Conservation (phyloP, 257 asterid species). For the Penstemon davidsonii region DNA sequence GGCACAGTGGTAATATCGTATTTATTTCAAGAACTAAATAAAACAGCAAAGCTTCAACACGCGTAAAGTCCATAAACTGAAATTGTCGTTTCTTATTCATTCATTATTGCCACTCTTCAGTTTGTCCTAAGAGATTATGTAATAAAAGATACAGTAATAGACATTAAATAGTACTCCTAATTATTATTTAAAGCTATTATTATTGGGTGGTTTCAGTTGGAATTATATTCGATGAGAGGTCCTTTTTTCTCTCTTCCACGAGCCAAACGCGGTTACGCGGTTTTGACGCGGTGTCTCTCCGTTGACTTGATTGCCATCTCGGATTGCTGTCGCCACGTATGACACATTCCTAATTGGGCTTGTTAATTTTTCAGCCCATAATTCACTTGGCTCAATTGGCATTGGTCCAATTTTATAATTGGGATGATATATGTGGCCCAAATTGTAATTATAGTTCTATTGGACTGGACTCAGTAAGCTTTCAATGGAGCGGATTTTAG, state of each 20-base stretch:
- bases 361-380: not conserved
- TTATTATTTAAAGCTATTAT: not conserved
- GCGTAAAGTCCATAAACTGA: not conserved
- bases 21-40: no score
- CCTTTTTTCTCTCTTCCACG: not conserved
- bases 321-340: slow-evolving; percentile 2
- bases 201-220: not conserved
- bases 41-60: no score
- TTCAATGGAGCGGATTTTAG: not conserved
- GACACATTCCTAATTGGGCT: not conserved
- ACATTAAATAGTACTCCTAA: no score
- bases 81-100: not conserved
- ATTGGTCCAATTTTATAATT: not conserved
- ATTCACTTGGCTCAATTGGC: not conserved
- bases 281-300: slow-evolving; percentile 18
- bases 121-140: not conserved
- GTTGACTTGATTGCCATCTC: not conserved
- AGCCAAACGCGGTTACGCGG: slow-evolving; percentile 19
- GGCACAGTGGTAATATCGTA: no score
- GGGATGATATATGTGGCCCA: not conserved
- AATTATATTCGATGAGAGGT: not conserved
- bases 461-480: not conserved
- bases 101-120: not conserved
- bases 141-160: not conserved
- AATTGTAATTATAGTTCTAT: no score